These are phyloP conservation scores for Sporormia fimetaria DNA, from an alignment of 495 filamentous ascomycete genomes.

Conservation along the genomic window DNA sequence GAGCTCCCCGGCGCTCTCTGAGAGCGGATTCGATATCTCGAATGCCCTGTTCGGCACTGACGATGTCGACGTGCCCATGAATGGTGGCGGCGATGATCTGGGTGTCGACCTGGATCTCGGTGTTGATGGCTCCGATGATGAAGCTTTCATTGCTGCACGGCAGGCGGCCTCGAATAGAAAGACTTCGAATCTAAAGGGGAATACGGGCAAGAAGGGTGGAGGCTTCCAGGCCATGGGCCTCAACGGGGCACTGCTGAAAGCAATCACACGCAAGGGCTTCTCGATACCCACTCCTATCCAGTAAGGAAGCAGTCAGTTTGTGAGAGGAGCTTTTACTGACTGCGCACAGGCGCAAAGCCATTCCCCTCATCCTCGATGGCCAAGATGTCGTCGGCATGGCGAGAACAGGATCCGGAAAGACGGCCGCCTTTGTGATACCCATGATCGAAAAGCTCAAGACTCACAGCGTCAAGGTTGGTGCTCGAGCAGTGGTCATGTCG, in stretches of 20 bases:
- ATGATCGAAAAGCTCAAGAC: slow-evolving; percentile 89
- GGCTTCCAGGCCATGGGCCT: slow-evolving; percentile 96
- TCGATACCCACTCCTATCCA: slow-evolving; percentile 94
- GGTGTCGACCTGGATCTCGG: slow-evolving; percentile 27
- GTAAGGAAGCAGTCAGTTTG: no score
- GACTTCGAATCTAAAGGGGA: slow-evolving; percentile 64
- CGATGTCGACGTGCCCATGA: slow-evolving; percentile 15
- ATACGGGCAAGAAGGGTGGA: slow-evolving; percentile 81
- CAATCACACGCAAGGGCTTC: slow-evolving; percentile 87
- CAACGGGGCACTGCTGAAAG: slow-evolving; percentile 67
- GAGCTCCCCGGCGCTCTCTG: slow-evolving; percentile 72
- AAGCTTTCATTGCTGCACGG: slow-evolving; percentile 73
- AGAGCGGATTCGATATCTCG: slow-evolving; percentile 86
- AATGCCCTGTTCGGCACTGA: slow-evolving; percentile 58
- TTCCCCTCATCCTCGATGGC: slow-evolving; percentile 77
- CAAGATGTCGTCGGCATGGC: slow-evolving; percentile 97
- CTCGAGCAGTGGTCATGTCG: slow-evolving; percentile 75
- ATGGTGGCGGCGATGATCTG: slow-evolving; percentile 21
- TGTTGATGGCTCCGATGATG: slow-evolving; percentile 50
- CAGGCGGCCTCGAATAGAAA: slow-evolving; percentile 84
- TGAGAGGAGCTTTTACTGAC: no score
- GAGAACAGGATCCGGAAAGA: slow-evolving; percentile 91
- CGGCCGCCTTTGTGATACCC: slow-evolving; percentile 92
- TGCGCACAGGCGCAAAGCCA: slow-evolving; percentile 90
- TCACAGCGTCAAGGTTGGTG: slow-evolving; percentile 77